phyloP scores from a whole-genome alignment of 2,329 filamentous ascomycete genomes.

The Claviceps cyperi region DNA sequence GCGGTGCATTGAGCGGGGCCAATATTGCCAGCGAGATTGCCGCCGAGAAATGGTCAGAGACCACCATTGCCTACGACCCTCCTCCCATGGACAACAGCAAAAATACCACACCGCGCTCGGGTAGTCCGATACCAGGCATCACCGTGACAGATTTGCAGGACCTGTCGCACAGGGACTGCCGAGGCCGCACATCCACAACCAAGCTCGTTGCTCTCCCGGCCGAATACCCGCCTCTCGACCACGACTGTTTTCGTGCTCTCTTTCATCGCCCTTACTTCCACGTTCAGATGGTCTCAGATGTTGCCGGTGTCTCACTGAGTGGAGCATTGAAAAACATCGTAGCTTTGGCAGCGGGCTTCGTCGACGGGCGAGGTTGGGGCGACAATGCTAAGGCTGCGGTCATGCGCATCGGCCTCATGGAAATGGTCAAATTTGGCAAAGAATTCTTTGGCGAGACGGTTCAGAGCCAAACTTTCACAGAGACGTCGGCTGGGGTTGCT shows the following conservation, averaged over 20 bases:
- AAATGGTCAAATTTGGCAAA: conserved; percentile 94
- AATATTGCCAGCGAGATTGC: conserved; percentile 96
- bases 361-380: conserved; percentile 91
- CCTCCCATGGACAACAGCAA: conserved; percentile 67
- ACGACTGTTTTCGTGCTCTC: conserved; percentile 65
- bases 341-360: conserved; percentile 84
- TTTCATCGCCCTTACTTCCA: conserved; percentile 98
- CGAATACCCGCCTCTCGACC: conserved; percentile 77
- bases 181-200: conserved; percentile 51
- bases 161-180: conserved; percentile 52
- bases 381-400: conserved; percentile 98
- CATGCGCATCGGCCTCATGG: conserved; percentile 88
- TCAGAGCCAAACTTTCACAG: conserved; percentile 78
- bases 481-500: conserved; percentile 87
- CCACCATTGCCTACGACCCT: conserved; percentile 90
- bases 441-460: conserved; percentile 81
- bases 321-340: conserved; percentile 96
- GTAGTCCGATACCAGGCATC: conserved; percentile 33
- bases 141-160: conserved; percentile 41
- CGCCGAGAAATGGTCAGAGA: conserved; percentile 91
- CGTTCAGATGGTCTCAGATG: conserved; percentile 82
- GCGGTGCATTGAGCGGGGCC: conserved; percentile 84
- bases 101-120: conserved; percentile 40
- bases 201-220: conserved; percentile 61
- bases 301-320: conserved; percentile 90